Conservation (phyloP, 1,139 yeast genomes). For the Scheffersomyces cryptocercus region DNA sequence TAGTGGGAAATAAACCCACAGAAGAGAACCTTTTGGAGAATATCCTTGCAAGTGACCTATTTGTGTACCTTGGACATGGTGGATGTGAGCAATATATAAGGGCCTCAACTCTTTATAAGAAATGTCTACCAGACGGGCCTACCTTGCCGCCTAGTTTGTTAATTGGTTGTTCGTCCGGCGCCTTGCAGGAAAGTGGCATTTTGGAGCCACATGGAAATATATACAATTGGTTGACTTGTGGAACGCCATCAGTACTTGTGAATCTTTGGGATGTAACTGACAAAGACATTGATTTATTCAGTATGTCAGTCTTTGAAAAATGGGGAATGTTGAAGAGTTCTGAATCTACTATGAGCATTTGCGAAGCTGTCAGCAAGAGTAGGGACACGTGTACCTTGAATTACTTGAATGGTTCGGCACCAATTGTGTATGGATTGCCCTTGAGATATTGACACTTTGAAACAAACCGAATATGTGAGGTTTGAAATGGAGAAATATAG, state of each 20-base stretch:
- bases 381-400: constrained; percentile 64
- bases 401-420: constrained; percentile 79
- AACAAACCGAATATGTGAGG: not conserved
- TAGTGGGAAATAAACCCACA: constrained; percentile 55
- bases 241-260: constrained; percentile 80
- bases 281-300: constrained; percentile 85
- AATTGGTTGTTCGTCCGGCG: constrained; percentile 93
- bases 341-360: constrained; percentile 25
- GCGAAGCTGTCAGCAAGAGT: constrained; percentile 54
- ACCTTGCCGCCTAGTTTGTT: constrained; percentile 69
- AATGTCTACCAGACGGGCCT: constrained; percentile 17
- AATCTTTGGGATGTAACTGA: constrained; percentile 98
- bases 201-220: constrained; percentile 79
- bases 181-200: constrained; percentile 56
- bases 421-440: constrained; percentile 78
- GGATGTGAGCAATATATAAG: constrained; percentile 86
- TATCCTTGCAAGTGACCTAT: constrained; percentile 49
- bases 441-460: constrained; percentile 16
- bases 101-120: constrained; percentile 26
- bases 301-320: constrained; percentile 54
- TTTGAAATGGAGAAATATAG: not conserved
- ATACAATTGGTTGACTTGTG: constrained; percentile 73
- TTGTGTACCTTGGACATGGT: constrained; percentile 90
- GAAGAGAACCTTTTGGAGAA: constrained; percentile 45
- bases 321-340: constrained; percentile 54